Percentiles rank a stretch among this genome's conserved stretches.
phyloP scores from a whole-genome alignment of 1,284 basidiomycete genomes.

The Boletus semigastroideus region DNA sequence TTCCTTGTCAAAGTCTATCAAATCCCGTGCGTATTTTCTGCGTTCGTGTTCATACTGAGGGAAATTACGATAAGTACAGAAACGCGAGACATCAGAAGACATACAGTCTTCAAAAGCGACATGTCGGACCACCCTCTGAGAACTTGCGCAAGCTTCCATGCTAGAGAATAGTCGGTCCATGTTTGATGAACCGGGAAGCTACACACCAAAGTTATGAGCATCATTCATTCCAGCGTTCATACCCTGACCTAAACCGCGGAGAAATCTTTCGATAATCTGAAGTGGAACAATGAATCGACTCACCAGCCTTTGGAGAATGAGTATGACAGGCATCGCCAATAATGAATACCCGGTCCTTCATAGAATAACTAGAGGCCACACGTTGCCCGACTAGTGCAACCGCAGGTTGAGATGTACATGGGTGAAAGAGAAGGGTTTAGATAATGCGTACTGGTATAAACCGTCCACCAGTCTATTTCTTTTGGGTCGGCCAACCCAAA shows the following conservation, averaged over 20 bases:
- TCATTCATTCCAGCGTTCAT: constrained; percentile 83
- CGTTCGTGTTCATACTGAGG: constrained; percentile 70
- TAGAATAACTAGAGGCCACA: constrained; percentile 66
- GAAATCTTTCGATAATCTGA: neutral
- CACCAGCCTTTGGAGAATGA: constrained; percentile 77
- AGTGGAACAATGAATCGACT: neutral
- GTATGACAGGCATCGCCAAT: constrained; percentile 82
- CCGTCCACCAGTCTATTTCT: constrained; percentile 77
- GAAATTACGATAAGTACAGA: neutral
- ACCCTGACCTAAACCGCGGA: constrained; percentile 43
- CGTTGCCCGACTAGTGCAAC: constrained; percentile 61
- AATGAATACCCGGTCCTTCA: constrained; percentile 72
- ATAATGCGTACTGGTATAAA: constrained; percentile 60
- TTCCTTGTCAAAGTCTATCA: constrained; percentile 79
- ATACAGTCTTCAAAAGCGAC: constrained; percentile 68
- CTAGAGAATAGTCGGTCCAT: constrained; percentile 32
- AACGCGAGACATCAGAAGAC: constrained; percentile 17
- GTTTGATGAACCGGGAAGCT: neutral
- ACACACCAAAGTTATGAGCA: constrained; percentile 68
- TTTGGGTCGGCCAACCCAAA: constrained; percentile 61
- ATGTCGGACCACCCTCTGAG: constrained; percentile 67
- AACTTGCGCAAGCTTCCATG: constrained; percentile 79
- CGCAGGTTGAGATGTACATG: neutral
- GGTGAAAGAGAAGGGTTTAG: neutral
- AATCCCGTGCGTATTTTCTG: constrained; percentile 72